Base-by-base conservation (phyloP, 371 early-diverging fungal genomes). In the Parasitella parasitica region DNA sequence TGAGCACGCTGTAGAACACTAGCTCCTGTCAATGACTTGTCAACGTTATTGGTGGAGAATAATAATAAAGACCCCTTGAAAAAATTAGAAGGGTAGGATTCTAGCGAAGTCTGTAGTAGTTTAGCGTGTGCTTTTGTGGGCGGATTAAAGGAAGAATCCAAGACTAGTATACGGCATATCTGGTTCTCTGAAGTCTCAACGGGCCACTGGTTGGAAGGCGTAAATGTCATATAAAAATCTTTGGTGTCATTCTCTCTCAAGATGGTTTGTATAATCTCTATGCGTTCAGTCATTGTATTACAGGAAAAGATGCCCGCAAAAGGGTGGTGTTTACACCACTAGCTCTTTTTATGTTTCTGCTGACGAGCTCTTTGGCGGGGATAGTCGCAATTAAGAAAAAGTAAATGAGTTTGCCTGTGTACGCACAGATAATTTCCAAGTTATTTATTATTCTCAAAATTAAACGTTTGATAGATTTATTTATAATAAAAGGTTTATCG, bases 131-230 rank as follows among this genome's bases (percentile, higher is more conserved):
- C 87, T 36, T 67, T 64, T 18, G 87, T 87, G 0, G 89, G 89
- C 12, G 89, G 89, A 38, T 89, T 89, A 67, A 89, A 89, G 5
- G 86, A 86, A 2, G 87, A 81, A 61, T 89, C 89, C 8, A 89
- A 76, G 13, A 89, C 70, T 1, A 78, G 52, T 8, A 78, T 22
- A 9, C 67, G 71, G 41, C 58, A 57, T 20, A 20, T 24, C n/a
- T 35, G 2, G 3, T 16, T 11, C 22, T 2, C 11, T 4, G 30
- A n/a, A 15, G 34, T 15, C 43, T n/a, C 32, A 9, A 34, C 11
- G 2, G 61, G 59, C 68, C 63, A 63, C 22, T 16, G 3, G 1
- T 15, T 8, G 2, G 26, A 26, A 12, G 52, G 11, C n/a, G 56
- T 39, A 48, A 41, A 63, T 9, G 60, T 59, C 2, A 51, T 56